phyloP scores from a whole-genome alignment of 805 yeast species.

The Yarrowia osloensis region DNA sequence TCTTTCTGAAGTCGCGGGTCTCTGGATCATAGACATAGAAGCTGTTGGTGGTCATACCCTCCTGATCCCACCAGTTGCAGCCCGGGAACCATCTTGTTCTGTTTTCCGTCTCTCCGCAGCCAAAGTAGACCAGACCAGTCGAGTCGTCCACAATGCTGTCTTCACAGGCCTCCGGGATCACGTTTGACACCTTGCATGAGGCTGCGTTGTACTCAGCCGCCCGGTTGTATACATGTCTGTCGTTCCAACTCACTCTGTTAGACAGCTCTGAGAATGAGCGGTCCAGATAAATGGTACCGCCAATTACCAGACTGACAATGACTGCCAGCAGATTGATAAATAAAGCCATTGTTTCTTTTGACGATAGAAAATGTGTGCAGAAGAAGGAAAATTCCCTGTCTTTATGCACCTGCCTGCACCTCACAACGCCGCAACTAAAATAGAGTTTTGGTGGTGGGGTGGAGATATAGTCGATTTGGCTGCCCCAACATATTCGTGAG shows the following conservation, averaged over 20 bases:
- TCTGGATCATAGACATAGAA: conserved; percentile 9
- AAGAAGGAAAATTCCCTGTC: background rate
- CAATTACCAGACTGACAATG: background rate
- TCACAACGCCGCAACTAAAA: background rate
- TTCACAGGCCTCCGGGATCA: background rate
- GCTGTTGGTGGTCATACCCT: background rate
- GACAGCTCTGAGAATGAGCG: conserved; percentile 12
- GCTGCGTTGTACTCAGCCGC: background rate
- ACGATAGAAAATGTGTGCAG: background rate
- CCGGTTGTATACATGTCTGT: background rate
- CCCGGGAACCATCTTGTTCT: conserved; percentile 20
- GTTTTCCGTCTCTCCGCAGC: background rate
- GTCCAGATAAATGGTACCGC: conserved; percentile 4
- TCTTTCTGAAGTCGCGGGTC: background rate
- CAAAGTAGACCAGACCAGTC: conserved; percentile 2
- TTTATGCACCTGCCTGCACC: conserved; percentile 1
- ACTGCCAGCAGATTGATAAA: background rate
- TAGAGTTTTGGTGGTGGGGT: background rate
- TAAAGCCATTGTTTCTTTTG: background rate
- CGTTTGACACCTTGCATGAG: background rate
- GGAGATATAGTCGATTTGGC: background rate
- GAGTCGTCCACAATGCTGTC: conserved; percentile 8
- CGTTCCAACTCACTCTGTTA: conserved; percentile 2
- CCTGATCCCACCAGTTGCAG: conserved; percentile 19
- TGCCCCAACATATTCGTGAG: background rate